Conservation (phyloP, 2,329 filamentous ascomycete genomes). For the Myotisia sp. region DNA sequence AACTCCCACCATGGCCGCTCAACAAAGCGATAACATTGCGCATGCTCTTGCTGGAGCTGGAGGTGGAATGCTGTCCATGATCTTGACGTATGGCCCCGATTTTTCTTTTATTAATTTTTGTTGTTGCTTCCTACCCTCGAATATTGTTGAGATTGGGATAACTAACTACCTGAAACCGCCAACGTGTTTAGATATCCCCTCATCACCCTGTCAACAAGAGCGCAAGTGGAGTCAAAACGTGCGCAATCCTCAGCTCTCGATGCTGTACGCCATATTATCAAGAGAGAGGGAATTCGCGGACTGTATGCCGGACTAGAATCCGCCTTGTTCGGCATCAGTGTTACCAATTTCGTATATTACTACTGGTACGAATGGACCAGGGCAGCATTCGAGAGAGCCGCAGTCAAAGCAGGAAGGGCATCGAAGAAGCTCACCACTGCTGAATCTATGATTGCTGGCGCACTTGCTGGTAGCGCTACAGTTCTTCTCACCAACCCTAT, state of each 20-base stretch:
- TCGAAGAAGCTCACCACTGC: slow-evolving; percentile 74
- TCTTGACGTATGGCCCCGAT: slow-evolving; percentile 54
- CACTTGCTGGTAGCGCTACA: slow-evolving; percentile 82
- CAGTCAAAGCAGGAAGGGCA: slow-evolving; percentile 55
- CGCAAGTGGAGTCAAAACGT: slow-evolving; percentile 92
- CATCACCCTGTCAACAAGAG: slow-evolving; percentile 91
- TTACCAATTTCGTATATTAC: slow-evolving; percentile 99
- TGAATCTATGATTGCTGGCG: slow-evolving; percentile 90
- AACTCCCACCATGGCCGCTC: slow-evolving; percentile 45
- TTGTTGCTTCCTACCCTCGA: slow-evolving; percentile 1
- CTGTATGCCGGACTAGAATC: slow-evolving; percentile 89
- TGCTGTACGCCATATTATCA: slow-evolving; percentile 72
- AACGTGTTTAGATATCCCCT: slow-evolving; percentile 61
- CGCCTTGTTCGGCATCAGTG: slow-evolving; percentile 89
- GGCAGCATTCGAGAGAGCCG: slow-evolving; percentile 64
- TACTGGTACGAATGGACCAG: slow-evolving; percentile 99
- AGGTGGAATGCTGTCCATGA: slow-evolving; percentile 88
- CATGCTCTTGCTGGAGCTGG: slow-evolving; percentile 88
- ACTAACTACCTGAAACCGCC: slow-evolving; percentile 3
- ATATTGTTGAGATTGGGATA: slow-evolving; percentile 1
- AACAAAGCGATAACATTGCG: slow-evolving; percentile 91
- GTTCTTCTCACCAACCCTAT: slow-evolving; percentile 96
- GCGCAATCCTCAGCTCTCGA: slow-evolving; percentile 72
- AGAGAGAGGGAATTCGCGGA: slow-evolving; percentile 76
- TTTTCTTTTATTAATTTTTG: not conserved